Percentiles rank a stretch among this genome's conserved stretches.
These are phyloP conservation scores for Lichtheimia corymbifera DNA, from an alignment of 371 early-diverging fungal species.

Conservation along the genomic window DNA sequence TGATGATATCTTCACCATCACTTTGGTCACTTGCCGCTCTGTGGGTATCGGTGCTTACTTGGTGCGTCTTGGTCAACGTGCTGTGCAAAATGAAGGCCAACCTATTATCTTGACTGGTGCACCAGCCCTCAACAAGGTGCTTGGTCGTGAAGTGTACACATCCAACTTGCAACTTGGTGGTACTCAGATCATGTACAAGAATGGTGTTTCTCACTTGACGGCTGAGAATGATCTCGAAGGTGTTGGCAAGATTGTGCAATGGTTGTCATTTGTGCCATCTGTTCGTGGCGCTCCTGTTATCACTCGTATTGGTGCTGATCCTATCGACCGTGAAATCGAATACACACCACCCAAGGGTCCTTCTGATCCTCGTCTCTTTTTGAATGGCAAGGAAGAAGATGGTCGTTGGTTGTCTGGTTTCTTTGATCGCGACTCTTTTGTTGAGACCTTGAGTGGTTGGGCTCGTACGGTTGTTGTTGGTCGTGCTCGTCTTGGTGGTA, in stretches of 20 bases:
- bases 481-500: constrained; percentile 94
- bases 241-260: constrained; percentile 89
- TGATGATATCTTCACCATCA: constrained; percentile 96
- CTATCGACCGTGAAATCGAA: constrained; percentile 74
- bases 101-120: constrained; percentile 99
- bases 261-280: constrained; percentile 92
- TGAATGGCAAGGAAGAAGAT: constrained; percentile 78
- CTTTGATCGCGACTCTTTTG: constrained; percentile 91
- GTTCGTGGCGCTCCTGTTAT: constrained; percentile 65
- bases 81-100: constrained; percentile 96
- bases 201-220: constrained; percentile 96
- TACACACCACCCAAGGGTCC: constrained; percentile 82
- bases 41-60: constrained; percentile 99
- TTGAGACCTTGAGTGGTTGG: constrained; percentile 78
- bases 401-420: constrained; percentile 84
- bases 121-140: constrained; percentile 97
- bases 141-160: constrained; percentile 97
- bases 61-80: constrained; percentile 96
- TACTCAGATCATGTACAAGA: constrained; percentile 98
- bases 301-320: constrained; percentile 58
- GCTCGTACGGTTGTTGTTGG: constrained; percentile 81
- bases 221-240: constrained; percentile 93
- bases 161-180: constrained; percentile 99
- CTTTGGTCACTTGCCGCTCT: constrained; percentile 96
- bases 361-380: constrained; percentile 90